Evolutionary conservation across 2,329 filamentous ascomycete species (phyloP).

Genomic region (Sclerotinia trifoliorum): DNA sequence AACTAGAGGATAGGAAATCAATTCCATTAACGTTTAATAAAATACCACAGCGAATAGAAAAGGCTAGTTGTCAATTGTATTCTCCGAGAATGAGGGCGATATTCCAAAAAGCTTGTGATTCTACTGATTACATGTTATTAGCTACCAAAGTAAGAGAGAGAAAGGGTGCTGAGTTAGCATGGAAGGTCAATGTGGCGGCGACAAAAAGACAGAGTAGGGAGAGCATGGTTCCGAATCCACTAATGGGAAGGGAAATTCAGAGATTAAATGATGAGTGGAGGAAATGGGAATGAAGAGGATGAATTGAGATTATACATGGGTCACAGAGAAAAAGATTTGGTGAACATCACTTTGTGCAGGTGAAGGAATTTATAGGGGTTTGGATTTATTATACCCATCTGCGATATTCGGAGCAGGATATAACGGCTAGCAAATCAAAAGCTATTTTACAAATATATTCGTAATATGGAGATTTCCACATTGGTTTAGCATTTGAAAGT

Average conservation of each 20-base stretch:
- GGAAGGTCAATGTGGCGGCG: slow-evolving; percentile 31
- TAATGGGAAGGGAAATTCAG: slow-evolving; percentile 44
- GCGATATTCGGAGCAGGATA: background rate
- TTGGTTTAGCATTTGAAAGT: background rate
- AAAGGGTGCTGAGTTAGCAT: slow-evolving; percentile 38
- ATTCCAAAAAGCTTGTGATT: slow-evolving; percentile 65
- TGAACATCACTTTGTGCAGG: background rate
- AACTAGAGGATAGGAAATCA: slow-evolving; percentile 52
- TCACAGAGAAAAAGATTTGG: background rate
- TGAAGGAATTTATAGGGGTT: background rate
- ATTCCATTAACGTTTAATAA: slow-evolving; percentile 66
- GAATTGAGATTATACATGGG: no score
- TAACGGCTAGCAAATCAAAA: background rate
- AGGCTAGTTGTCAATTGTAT: slow-evolving; percentile 74
- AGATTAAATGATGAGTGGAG: slow-evolving; percentile 52
- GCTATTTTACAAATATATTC: background rate
- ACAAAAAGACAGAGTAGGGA: slow-evolving; percentile 27
- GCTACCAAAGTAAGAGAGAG: slow-evolving; percentile 56
- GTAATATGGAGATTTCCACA: background rate
- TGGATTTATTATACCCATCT: background rate
- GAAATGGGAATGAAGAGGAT: slow-evolving; percentile 46
- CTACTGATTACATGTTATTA: slow-evolving; percentile 66
- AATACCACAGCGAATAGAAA: slow-evolving; percentile 53
- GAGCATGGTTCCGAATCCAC: slow-evolving; percentile 21
- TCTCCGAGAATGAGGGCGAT: slow-evolving; percentile 73